A percentile compares a stretch with the other conserved stretches of the same genome.
phyloP scores from a whole-genome alignment of 2,329 filamentous ascomycete genomes.

The Xylariaceae sp. region DNA sequence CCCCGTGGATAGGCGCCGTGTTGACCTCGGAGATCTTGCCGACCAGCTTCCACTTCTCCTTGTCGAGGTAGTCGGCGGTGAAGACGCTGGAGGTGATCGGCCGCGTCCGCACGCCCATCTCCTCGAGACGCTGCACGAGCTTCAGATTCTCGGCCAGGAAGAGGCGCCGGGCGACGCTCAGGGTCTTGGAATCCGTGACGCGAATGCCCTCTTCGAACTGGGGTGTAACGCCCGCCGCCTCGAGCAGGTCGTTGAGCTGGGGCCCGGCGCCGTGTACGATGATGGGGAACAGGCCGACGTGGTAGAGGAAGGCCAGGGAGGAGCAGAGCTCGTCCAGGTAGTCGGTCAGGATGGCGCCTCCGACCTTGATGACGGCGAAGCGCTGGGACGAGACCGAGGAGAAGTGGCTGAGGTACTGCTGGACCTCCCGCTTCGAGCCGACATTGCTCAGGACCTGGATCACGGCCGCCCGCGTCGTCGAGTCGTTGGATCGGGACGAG shows the following conservation, averaged over 20 bases:
- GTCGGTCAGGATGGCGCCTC: slow-evolving; percentile 90
- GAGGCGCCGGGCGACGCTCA: slow-evolving; percentile 81
- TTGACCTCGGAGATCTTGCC: slow-evolving; percentile 93
- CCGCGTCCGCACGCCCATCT: slow-evolving; percentile 79
- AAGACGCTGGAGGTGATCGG: slow-evolving; percentile 88
- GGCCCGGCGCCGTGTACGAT: slow-evolving; percentile 93
- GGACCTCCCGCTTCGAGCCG: slow-evolving; percentile 89
- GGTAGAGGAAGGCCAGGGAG: slow-evolving; percentile 83
- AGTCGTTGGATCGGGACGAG: slow-evolving; percentile 32
- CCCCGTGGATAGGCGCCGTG: slow-evolving; percentile 80
- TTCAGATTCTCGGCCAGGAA: slow-evolving; percentile 95
- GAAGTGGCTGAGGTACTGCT: slow-evolving; percentile 97
- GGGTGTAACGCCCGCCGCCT: slow-evolving; percentile 86
- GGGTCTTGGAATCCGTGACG: slow-evolving; percentile 90
- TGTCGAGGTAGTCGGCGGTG: slow-evolving; percentile 88
- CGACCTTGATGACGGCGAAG: slow-evolving; percentile 97
- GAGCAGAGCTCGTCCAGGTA: slow-evolving; percentile 87
- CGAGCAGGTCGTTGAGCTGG: slow-evolving; percentile 85
- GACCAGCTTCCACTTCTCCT: slow-evolving; percentile 91
- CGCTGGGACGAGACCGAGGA: slow-evolving; percentile 93
- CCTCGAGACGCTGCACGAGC: slow-evolving; percentile 81
- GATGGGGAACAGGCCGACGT: slow-evolving; percentile 89
- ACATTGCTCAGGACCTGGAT: slow-evolving; percentile 92
- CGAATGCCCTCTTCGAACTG: slow-evolving; percentile 95
- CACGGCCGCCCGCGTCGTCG: slow-evolving; percentile 69